phyloP scores from a whole-genome alignment of 225 moss, liverwort and hornwort species.

The Neckera pumila region DNA sequence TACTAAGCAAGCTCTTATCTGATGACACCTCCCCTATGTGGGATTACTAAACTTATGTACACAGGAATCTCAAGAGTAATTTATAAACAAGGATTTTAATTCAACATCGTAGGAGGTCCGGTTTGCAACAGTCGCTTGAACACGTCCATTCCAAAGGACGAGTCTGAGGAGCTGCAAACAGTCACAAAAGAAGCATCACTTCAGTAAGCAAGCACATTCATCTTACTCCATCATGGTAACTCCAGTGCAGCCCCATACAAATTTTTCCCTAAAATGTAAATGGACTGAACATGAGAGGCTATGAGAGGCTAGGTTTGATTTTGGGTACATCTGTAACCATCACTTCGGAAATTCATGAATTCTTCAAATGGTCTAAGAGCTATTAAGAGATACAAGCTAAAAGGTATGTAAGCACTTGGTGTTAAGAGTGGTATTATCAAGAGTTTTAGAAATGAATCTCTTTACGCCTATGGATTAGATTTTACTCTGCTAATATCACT shows the following conservation, averaged over 20 bases:
- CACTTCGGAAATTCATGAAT: neutral
- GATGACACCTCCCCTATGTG: neutral
- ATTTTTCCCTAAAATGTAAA: neutral
- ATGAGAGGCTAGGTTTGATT: neutral
- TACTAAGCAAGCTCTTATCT: neutral
- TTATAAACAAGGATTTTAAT: constrained; percentile 23
- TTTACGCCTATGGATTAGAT: neutral
- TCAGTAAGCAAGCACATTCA: neutral
- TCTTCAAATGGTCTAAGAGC: neutral
- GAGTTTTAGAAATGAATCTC: neutral
- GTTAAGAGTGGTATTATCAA: neutral
- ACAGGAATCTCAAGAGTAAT: neutral
- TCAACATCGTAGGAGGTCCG: constrained; percentile 88
- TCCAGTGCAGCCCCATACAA: neutral
- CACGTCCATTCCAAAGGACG: constrained; percentile 96
- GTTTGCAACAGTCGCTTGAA: constrained; percentile 97
- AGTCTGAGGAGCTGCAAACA: constrained; percentile 82
- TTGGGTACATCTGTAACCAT: neutral
- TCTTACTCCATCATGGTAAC: neutral
- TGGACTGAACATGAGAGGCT: neutral
- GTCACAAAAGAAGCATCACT: neutral
- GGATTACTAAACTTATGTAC: constrained; percentile 8
- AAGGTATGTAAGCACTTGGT: neutral
- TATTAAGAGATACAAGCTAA: neutral
- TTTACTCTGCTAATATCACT: neutral